Conservation (phyloP, 2,329 filamentous ascomycete genomes). For the Davidsoniella neocaledoniae region DNA sequence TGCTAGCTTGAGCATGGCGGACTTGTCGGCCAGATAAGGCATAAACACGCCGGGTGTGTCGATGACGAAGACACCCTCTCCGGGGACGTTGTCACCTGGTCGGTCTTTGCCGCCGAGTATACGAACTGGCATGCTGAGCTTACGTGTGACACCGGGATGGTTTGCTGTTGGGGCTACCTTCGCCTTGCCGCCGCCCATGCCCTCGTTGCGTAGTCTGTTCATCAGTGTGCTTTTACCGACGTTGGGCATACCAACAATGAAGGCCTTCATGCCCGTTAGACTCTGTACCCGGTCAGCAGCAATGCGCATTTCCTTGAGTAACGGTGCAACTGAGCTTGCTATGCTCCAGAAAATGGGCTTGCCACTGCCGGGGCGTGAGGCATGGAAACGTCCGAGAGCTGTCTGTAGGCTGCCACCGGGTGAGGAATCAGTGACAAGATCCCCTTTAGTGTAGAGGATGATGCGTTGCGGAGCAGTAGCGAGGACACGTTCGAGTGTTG, state of each 20-base stretch:
- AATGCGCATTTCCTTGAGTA: slow-evolving; percentile 24
- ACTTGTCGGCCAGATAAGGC: slow-evolving; percentile 69
- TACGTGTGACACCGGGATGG: slow-evolving; percentile 79
- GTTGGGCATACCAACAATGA: slow-evolving; percentile 96
- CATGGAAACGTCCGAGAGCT: slow-evolving; percentile 17
- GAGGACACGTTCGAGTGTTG: slow-evolving; percentile 65
- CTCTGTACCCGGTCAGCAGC: slow-evolving; percentile 25
- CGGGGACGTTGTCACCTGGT: slow-evolving; percentile 20
- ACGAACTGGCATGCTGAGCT: slow-evolving; percentile 67
- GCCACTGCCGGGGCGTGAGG: slow-evolving; percentile 9
- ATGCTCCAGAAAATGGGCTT: slow-evolving; percentile 28
- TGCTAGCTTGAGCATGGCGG: slow-evolving; percentile 89
- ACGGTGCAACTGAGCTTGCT: slow-evolving; percentile 20
- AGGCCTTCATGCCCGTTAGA: slow-evolving; percentile 65
- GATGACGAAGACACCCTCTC: slow-evolving; percentile 59
- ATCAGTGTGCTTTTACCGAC: slow-evolving; percentile 92
- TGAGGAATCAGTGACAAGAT: slow-evolving; percentile 36
- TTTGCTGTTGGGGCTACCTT: slow-evolving; percentile 73
- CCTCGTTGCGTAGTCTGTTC: slow-evolving; percentile 60
- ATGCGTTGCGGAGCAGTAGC: slow-evolving; percentile 51
- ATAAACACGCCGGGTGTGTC: slow-evolving; percentile 95
- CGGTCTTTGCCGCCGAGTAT: slow-evolving; percentile 31
- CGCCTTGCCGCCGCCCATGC: slow-evolving; percentile 27
- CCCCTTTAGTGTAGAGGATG: slow-evolving; percentile 81
- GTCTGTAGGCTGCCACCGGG: slow-evolving; percentile 18